Evolutionary conservation across 495 filamentous ascomycete genomes (phyloP), one percentile per base, ranked within the genome.

Genomic region (Wilcoxina mikolae): DNA sequence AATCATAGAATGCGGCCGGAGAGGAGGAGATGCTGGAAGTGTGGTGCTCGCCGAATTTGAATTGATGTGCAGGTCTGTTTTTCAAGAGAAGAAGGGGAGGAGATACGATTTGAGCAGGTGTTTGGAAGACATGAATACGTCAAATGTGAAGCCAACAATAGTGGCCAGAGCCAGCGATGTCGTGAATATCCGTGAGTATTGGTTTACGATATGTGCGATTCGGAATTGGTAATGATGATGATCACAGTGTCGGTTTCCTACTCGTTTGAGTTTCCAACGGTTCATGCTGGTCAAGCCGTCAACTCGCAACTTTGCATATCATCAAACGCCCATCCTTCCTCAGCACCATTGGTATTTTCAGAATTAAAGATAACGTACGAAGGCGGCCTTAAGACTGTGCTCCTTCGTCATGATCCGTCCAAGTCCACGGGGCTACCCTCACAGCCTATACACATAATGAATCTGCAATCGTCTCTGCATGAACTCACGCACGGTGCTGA

Each of bases 11-110:
- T 85, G 83, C 57, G 89, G 89, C 3, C 61, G 73, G 0, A 74
- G 75, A 48, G 65, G 74, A 11, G 76, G 79, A 11, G 78, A 87
- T 58, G 72, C 72, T 11, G 80, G 81, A 38, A 75, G 78, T 12
- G 69, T 89, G 9, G 64, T 95, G 25, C 75, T 78, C 31, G 81
- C 90, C n/a, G 81, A 87, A 51, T 90, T 88, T 79, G 90, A 95
- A 64, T 73, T 95, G 28, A 69, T 85, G 56, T 81, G 53, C 46
- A 44, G n/a, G 60, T 38, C 64, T 81, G 81, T 67, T 18, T 87
- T 88, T 61, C 72, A 71, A 50, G 70, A 73, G 52, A 77, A 76
- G 50, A 67, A 73, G 43, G 74, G 74, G 28, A 84, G 79, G 78
- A 68, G 74, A 51, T 88, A 91, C 63, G 78, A 93, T 58, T 74